Evolutionary conservation across 2,329 filamentous ascomycete species (phyloP), one percentile per base, ranked within the genome.

Genomic region (Zarea fungicola): DNA sequence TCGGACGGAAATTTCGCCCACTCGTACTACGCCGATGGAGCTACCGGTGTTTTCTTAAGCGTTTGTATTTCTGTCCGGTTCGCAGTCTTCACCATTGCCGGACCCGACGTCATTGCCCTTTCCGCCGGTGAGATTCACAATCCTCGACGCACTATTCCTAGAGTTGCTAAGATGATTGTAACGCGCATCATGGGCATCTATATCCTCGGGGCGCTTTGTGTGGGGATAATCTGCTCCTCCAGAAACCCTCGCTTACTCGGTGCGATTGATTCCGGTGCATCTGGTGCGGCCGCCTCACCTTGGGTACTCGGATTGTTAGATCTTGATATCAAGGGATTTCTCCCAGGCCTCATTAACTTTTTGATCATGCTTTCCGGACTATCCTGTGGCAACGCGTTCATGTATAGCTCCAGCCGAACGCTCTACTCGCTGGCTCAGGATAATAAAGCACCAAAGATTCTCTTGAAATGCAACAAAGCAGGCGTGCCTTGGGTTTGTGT

Each of bases 181-280:
- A 87, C 84, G 64, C 82, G 86, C 42, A 71, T 89, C 26, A 83
- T 83, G 1, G 67, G 76, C 2, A 88, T 89, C 67, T 89, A 88
- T 65, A 75, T 88, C n/a, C 71, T 89, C 61, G 55, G 71, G 72
- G 75, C 84, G 32, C 76, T 81, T 49, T 71, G 73, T 11, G 75
- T 78, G 3, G 70, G 75, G 13, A 72, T 82, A 40, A 68, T 78
- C 22, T 69, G 78, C 46, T 78, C 76, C 57, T 77, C 67, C 65
- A 79, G 70, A 50, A 74, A 69, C 22, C 28, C 52, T 1, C 56
- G 59, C 7, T 63, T 51, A 76, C 81, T 49, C 5, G 59, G 58
- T 29, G 62, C 64, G 59, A 49, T 66, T 22, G 75, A 73, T 14
- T 74, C 80, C 56, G 79, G 59, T n/a, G 9, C 22, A 3, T 22